These are phyloP conservation scores for Penicillium bialowiezense DNA, from an alignment of 495 filamentous ascomycete genomes.

Conservation along the genomic window DNA sequence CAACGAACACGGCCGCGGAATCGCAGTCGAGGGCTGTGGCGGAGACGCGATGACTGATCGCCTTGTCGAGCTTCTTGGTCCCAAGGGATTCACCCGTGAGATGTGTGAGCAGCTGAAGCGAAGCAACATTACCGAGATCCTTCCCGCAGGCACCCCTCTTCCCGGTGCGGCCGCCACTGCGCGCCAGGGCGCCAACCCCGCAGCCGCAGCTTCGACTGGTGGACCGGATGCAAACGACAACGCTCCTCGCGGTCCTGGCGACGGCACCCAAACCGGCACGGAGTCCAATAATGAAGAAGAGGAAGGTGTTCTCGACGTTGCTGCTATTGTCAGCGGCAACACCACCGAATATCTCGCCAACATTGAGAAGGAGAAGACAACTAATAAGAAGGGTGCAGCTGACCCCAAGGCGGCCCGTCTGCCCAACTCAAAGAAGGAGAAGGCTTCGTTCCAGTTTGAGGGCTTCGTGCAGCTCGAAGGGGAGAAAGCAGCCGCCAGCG, in stretches of 20 bases:
- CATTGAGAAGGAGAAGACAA: conserved; percentile 83
- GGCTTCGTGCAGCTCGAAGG: conserved; percentile 63
- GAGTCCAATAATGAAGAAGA: conserved; percentile 49
- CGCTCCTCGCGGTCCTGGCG: conserved; percentile 50
- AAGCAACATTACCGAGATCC: conserved; percentile 82
- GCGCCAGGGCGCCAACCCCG: conserved; percentile 58
- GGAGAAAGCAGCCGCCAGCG: conserved; percentile 23
- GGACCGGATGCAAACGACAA: conserved; percentile 35
- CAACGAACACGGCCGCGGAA: conserved; percentile 55
- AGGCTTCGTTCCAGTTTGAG: conserved; percentile 78
- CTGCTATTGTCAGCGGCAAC: conserved; percentile 91
- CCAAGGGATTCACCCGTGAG: conserved; percentile 71
- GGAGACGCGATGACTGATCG: conserved; percentile 86
- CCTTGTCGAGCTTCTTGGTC: conserved; percentile 63
- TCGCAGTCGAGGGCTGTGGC: conserved; percentile 68
- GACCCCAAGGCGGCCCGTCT: conserved; percentile 57
- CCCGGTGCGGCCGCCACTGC: conserved; percentile 48
- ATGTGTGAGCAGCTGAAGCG: conserved; percentile 96
- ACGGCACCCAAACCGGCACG: conserved; percentile 46
- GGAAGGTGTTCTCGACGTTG: conserved; percentile 90
- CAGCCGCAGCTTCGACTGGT: conserved; percentile 53
- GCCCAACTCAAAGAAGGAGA: conserved; percentile 78
- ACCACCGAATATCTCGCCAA: conserved; percentile 88
- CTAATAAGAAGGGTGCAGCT: conserved; percentile 57
- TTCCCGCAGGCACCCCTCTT: conserved; percentile 63